phyloP scores from a whole-genome alignment of 2,329 filamentous ascomycete species.

The Escovopsis sp. region DNA sequence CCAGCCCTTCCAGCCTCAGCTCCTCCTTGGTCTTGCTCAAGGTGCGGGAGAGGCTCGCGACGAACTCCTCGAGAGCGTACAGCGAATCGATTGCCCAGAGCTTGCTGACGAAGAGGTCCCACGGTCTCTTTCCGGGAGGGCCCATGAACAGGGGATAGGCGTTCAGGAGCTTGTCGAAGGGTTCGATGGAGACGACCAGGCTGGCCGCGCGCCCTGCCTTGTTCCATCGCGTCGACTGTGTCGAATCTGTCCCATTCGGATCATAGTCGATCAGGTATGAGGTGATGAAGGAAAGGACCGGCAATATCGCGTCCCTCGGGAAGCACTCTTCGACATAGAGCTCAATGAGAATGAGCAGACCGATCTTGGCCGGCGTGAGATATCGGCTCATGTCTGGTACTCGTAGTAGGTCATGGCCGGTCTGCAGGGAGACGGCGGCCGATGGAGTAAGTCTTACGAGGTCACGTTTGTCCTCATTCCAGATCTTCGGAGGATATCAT shows the following conservation, averaged over 20 bases:
- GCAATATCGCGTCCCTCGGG: slow-evolving; percentile 54
- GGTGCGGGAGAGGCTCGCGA: slow-evolving; percentile 42
- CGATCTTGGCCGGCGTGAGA: slow-evolving; percentile 78
- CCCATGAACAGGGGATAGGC: slow-evolving; percentile 36
- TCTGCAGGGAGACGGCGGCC: not conserved
- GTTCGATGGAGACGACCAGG: slow-evolving; percentile 38
- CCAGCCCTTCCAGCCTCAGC: slow-evolving; percentile 30
- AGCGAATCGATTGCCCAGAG: slow-evolving; percentile 77
- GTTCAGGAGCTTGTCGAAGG: slow-evolving; percentile 44
- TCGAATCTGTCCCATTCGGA: slow-evolving; percentile 14
- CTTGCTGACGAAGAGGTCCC: slow-evolving; percentile 68
- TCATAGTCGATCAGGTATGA: slow-evolving; percentile 46
- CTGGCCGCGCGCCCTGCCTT: slow-evolving; percentile 35
- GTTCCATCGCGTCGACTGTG: slow-evolving; percentile 25
- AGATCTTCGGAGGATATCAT: not conserved
- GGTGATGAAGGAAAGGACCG: slow-evolving; percentile 66
- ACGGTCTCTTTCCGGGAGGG: slow-evolving; percentile 66
- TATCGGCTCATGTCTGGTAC: slow-evolving; percentile 52
- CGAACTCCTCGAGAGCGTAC: slow-evolving; percentile 65
- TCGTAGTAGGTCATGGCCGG: not conserved
- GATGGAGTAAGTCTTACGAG: too few species aligned
- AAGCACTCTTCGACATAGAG: slow-evolving; percentile 63
- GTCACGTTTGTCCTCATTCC: too few species aligned
- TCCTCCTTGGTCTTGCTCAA: slow-evolving; percentile 50
- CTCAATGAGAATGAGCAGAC: slow-evolving; percentile 64